Evolutionary conservation across 2,329 filamentous ascomycete genomes (phyloP).

Genomic region (Chrysoporthe austroafricana): DNA sequence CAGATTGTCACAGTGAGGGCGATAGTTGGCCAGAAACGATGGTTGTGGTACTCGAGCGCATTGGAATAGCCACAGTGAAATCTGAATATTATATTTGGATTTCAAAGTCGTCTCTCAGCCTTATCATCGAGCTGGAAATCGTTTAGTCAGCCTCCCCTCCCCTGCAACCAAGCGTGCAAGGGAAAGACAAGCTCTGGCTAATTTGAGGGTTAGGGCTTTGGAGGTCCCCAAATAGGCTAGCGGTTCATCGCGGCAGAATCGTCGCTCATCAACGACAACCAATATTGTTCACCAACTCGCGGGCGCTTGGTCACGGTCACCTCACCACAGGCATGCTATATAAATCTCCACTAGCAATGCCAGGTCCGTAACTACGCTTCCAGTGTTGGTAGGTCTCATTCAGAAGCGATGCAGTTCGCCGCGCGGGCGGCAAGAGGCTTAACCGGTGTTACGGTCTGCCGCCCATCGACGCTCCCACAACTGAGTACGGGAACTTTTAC

Average conservation of each 20-base stretch:
- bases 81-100: too few species aligned
- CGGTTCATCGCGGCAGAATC: not conserved
- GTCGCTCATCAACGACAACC: too few species aligned
- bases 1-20: too few species aligned
- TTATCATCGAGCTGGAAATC: too few species aligned
- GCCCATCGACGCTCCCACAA: not conserved
- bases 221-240: not conserved
- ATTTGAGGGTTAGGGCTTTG: not conserved
- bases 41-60: too few species aligned
- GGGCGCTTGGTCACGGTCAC: not conserved
- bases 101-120: too few species aligned
- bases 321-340: not conserved
- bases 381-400: not conserved
- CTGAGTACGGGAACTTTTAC: not conserved
- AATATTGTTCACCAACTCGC: not conserved
- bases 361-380: not conserved
- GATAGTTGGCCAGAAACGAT: too few species aligned
- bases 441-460: not conserved
- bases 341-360: not conserved
- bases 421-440: slow-evolving; percentile 1
- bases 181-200: too few species aligned
- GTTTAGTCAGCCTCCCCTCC: too few species aligned
- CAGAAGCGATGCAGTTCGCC: not conserved
- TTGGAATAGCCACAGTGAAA: too few species aligned
- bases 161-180: too few species aligned